These are phyloP conservation scores for Hortaea werneckii DNA, from an alignment of 2,329 filamentous ascomycete genomes.

Conservation along the genomic window DNA sequence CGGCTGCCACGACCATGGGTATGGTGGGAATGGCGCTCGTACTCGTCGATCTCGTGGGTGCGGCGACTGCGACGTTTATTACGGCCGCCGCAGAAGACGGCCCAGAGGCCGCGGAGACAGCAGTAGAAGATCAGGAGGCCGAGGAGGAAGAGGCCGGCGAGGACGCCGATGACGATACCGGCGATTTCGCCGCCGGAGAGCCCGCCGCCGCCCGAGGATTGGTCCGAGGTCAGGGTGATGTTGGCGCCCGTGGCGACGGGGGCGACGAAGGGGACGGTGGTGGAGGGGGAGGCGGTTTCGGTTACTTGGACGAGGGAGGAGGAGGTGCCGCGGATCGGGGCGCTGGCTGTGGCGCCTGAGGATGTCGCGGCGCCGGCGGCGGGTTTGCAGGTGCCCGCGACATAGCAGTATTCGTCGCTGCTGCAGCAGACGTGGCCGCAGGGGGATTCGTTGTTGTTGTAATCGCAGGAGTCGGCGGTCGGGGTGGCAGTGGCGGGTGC, in stretches of 20 bases:
- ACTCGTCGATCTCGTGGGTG: slow-evolving; percentile 50
- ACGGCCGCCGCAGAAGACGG: slow-evolving; percentile 50
- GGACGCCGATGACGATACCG: slow-evolving; percentile 66
- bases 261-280: slow-evolving; percentile 40
- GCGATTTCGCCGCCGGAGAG: slow-evolving; percentile 67
- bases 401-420: slow-evolving; percentile 57
- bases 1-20: slow-evolving; percentile 38
- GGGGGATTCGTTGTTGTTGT: slow-evolving; percentile 41
- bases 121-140: slow-evolving; percentile 66
- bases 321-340: slow-evolving; percentile 40
- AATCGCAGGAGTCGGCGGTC: slow-evolving; percentile 32
- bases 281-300: slow-evolving; percentile 35
- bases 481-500: slow-evolving; percentile 15
- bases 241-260: slow-evolving; percentile 45
- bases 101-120: slow-evolving; percentile 45
- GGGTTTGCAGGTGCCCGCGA: slow-evolving; percentile 47
- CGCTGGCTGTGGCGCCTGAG: slow-evolving; percentile 40
- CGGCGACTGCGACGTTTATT: slow-evolving; percentile 34
- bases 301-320: slow-evolving; percentile 46
- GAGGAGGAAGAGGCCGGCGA: slow-evolving; percentile 57
- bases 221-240: slow-evolving; percentile 29
- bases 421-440: slow-evolving; percentile 65
- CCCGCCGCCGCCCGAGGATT: slow-evolving; percentile 18
- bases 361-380: slow-evolving; percentile 43
- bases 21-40: slow-evolving; percentile 50